A percentile compares a stretch with the other conserved stretches of the same genome.
These are phyloP conservation scores for Bacidia gigantensis DNA, from an alignment of 495 filamentous ascomycete species.

Conservation along the genomic window DNA sequence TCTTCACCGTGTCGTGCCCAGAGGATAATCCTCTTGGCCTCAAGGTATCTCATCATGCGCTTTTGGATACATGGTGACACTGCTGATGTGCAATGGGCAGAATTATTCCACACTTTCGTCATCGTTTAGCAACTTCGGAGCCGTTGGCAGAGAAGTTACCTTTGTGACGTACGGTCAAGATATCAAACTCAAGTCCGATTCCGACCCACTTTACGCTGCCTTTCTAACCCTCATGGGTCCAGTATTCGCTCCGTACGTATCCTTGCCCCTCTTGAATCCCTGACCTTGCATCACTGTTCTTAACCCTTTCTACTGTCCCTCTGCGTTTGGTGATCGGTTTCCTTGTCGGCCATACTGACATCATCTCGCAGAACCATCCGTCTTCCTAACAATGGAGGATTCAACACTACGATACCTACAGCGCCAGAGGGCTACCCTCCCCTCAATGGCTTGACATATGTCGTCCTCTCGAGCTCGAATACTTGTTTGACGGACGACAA, in stretches of 20 bases:
- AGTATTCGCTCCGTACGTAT: constrained; percentile 17
- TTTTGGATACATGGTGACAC: constrained; percentile 4
- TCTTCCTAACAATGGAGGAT: constrained; percentile 8
- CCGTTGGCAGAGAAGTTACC: constrained; percentile 8
- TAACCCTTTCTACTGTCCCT: background rate
- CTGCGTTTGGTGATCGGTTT: background rate
- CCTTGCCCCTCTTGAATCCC: background rate
- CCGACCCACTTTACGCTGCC: constrained; percentile 12
- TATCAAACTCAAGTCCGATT: constrained; percentile 11
- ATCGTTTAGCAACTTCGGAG: constrained; percentile 4
- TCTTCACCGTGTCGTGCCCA: constrained; percentile 43
- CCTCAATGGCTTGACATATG: constrained; percentile 5
- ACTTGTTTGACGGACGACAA: constrained; percentile 20
- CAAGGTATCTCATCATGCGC: constrained; percentile 35
- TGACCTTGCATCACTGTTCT: background rate
- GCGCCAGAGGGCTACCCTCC: constrained; percentile 8
- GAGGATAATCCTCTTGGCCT: constrained; percentile 36
- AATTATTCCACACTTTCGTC: constrained; percentile 9
- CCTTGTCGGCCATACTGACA: constrained; percentile 2
- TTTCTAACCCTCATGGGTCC: constrained; percentile 24
- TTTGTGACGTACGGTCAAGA: constrained; percentile 9
- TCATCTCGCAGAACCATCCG: constrained; percentile 1
- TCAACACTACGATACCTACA: constrained; percentile 4
- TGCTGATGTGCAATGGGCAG: background rate
- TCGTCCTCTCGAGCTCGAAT: constrained; percentile 7